phyloP scores from a whole-genome alignment of 306 rosid species.

The Cajanus cajan region DNA sequence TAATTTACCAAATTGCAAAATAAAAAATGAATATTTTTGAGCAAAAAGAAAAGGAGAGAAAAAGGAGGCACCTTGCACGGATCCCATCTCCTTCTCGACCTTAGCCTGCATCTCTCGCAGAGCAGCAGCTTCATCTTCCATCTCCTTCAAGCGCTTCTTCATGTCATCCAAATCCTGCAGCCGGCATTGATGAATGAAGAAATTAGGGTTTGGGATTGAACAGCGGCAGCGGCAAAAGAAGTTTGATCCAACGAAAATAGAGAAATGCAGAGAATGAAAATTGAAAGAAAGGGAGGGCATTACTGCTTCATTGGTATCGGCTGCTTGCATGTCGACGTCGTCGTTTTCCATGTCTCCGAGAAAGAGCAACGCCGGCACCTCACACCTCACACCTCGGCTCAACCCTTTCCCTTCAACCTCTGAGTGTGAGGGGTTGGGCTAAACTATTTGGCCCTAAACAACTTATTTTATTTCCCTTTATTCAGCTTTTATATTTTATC shows the following conservation, averaged over 20 bases:
- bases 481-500: too few relatives aligned
- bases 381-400: not conserved
- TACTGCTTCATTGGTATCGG: constrained; percentile 39
- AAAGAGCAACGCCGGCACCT: not conserved
- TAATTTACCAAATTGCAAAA: not conserved
- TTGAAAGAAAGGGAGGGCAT: not conserved
- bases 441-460: too few relatives aligned
- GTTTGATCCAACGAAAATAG: not conserved
- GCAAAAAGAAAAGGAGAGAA: not conserved
- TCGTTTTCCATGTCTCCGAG: constrained; percentile 41
- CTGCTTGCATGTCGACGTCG: constrained; percentile 45
- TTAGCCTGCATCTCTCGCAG: constrained; percentile 70
- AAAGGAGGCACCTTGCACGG: constrained; percentile 44
- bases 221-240: not conserved
- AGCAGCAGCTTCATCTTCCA: constrained; percentile 69
- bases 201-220: constrained; percentile 26
- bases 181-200: not conserved
- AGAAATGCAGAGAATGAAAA: not conserved
- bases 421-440: not conserved
- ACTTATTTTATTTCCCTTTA: too few relatives aligned
- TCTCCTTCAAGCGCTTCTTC: constrained; percentile 66
- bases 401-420: not conserved
- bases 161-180: constrained; percentile 59
- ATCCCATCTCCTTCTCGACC: constrained; percentile 65
- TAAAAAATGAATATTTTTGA: not conserved